Base-by-base conservation (phyloP, 1,284 basidiomycete species). In the Meira miltonrushii region DNA sequence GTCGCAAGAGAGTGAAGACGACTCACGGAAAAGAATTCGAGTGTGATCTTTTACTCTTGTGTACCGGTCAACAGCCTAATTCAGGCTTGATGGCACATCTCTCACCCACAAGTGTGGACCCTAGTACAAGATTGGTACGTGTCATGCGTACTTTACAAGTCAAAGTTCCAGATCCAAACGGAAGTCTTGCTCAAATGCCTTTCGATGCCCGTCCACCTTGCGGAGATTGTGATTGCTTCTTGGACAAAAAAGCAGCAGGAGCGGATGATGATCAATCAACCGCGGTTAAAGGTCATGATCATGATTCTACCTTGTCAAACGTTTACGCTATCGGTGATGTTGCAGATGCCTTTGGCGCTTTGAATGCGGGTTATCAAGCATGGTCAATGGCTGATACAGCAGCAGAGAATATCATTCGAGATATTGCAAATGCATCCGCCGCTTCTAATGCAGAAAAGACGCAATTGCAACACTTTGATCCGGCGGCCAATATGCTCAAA, bases 371-470 rank as follows among this genome's bases (percentile, higher is more conserved):
- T 9, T 77, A 77, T 57, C 74, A 77, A 57, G 75, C 75, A 1
- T 78, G 75, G 75, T 66, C 59, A 47, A 77, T 77, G 75, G 75
- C 73, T 10, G 75, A 78, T 48, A 56, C 74, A 2, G 75, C 74
- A 1, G 66, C 70, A 0, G 70, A 71, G 46, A 78, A 78, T 61
- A 75, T 78, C 37, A 52, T 77, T 21, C 57, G 67, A 12, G 70
- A 72, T 33, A 67, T 74, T 47, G 54, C 54, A 13, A 58, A 63
- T 15, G 12, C 17, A 40, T 15, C 49, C 2, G 2, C 9, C 21
- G 23, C n/a, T 19, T 3, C 43, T 19, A 6, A 17, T 11, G 25
- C 23, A 39, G 44, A 50, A 21, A 12, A 48, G 15, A 28, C 59
- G 9, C 50, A 28, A 28, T 39, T 74, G 53, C 9, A 59, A 3